Evolutionary conservation across 148 eudicot genomes (phyloP), one percentile per base, ranked within the genome.

Genomic region (Silene uniflora): DNA sequence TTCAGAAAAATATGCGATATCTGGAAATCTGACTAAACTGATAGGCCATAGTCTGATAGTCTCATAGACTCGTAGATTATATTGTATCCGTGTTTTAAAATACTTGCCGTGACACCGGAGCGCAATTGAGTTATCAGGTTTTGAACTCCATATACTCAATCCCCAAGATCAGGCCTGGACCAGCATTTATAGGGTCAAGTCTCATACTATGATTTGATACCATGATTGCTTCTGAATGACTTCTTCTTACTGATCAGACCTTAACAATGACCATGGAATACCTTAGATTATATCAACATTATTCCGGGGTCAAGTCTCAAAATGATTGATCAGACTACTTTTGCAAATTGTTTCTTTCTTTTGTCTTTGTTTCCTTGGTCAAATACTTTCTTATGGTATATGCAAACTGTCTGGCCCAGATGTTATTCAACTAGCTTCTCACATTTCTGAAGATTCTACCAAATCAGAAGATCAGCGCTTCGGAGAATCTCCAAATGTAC

Each of bases 381-480:
- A 7, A 49, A 39, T 46, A 46, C 22, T 75, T 62, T 58, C 69
- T 35, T 76, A 65, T 6, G 44, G 44, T 39, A 6, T 39, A 67
- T 78, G 70, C 35, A 62, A 46, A 5, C 73, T 63, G 62, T 61
- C 66, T 75, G 71, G 32, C 39, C 76, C 81, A 71, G 75, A 78
- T 71, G 63, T 80, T 70, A 56, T 62, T 63, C 71, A 58, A 55
- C 80, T 78, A 76, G 66, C 78, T 76, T 35, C 74, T 29, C 71
- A 66, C 72, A 70, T 47, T 56, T 73, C 84, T 55, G 72, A 68
- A 71, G 79, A 67, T 32, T 56, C 71, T 67, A 74, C 32, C 72
- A 74, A 81, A 58, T 25, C 76, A 76, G 77, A 78, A 73, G 75
- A 78, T 54, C 75, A 59, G 25, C 29, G 67, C 62, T 69, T 29